Base-by-base conservation (phyloP, 1,284 basidiomycete species). In the Melampsora americana region DNA sequence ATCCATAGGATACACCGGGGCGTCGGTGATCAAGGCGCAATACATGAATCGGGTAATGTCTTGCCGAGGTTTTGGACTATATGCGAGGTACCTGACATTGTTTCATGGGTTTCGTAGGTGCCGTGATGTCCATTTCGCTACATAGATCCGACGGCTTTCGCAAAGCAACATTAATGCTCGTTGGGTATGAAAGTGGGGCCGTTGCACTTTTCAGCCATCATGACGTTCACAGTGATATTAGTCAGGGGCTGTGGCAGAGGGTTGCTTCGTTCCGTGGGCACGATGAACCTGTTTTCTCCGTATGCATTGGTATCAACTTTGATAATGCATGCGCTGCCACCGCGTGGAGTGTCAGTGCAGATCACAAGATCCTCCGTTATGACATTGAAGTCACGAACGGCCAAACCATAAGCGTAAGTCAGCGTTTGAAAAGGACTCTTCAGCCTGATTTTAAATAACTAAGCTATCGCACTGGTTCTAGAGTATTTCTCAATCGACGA, bases 291-390 rank as follows among this genome's bases (percentile, higher is more conserved):
- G 48, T 73, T 14, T 64, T 73, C 50, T 65, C 62, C 5, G 9
- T 59, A 14, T 30, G 61, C 6, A 53, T 66, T 11, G 44, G 61
- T 5, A 56, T 59, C 32, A 64, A 73, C 64, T 64, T 48, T 12
- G 30, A 23, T 35, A 44, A 73, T 66, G 48, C 28, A 14, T 26
- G 64, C 44, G 71, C 62, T 46, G 71, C 44, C n/a, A 73, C 65
- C 23, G 71, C 46, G n/a, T 73, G 71, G 71, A 73, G 71, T 48
- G 64, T 73, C 3, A 53, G 48, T 18, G 71, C 71, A 16, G 71
- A 73, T 39, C 46, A 64, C 18, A 65, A 66, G n/a, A 73, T 73
- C 42, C 64, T 53, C 35, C 44, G 71, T 16, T 73, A 73, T 50
- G 30, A 66, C 32, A 16, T 73, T 23, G 28, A n/a, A 59, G 20